A percentile compares a stretch with the other conserved stretches of the same genome.
phyloP scores from a whole-genome alignment of 345 rosid species.

The Citrus mangshanensis region DNA sequence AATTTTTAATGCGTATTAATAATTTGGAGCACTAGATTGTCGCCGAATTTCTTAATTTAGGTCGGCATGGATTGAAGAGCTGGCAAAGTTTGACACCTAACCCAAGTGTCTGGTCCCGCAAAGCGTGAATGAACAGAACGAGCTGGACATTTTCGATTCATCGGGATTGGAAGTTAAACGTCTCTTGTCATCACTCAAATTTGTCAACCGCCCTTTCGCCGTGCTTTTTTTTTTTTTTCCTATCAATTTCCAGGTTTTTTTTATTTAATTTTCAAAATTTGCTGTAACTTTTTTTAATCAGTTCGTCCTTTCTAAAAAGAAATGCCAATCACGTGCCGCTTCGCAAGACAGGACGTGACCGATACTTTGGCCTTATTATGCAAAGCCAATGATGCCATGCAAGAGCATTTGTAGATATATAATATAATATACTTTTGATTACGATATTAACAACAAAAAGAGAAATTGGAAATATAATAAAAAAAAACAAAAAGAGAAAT shows the following conservation, averaged over 20 bases:
- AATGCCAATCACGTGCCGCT: slow-evolving; percentile 3
- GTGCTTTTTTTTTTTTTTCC: background rate
- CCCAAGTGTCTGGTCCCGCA: background rate
- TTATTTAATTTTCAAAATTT: too few species aligned
- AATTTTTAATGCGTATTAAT: too few species aligned
- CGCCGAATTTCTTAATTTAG: too few species aligned
- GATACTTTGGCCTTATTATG: background rate
- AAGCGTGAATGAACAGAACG: background rate
- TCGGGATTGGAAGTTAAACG: slow-evolving; percentile 15
- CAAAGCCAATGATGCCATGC: background rate
- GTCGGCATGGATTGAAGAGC: too few species aligned
- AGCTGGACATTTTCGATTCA: background rate
- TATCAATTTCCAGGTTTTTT: background rate
- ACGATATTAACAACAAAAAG: too few species aligned
- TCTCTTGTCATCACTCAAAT: slow-evolving; percentile 6
- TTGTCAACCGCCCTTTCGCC: background rate
- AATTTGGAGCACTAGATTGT: too few species aligned
- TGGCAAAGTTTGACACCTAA: background rate
- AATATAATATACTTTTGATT: too few species aligned
- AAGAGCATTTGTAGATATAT: background rate
- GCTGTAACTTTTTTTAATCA: too few species aligned
- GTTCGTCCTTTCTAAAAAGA: background rate
- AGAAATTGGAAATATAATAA: too few species aligned
- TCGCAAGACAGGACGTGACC: background rate
- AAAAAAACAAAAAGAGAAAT: too few species aligned